Evolutionary conservation across 805 yeast species (phyloP).

Genomic region (Suhomyces vadensis): DNA sequence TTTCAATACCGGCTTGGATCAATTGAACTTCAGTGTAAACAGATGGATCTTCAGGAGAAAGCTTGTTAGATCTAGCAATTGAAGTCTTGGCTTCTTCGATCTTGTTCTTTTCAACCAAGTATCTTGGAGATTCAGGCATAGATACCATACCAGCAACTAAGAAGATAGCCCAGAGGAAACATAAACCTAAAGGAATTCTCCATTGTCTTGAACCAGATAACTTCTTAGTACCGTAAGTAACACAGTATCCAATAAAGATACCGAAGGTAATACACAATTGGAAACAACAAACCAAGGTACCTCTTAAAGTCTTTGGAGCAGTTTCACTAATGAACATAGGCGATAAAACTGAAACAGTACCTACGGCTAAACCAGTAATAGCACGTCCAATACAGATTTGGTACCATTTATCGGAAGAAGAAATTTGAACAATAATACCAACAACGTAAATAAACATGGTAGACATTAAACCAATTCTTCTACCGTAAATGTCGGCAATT

Average conservation of each 20-base stretch:
- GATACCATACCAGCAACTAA: conserved; percentile 25
- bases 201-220: conserved; percentile 26
- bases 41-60: conserved; percentile 23
- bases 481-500: conserved; percentile 26
- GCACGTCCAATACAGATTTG: conserved; percentile 28
- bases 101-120: conserved; percentile 23
- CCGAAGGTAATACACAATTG: conserved; percentile 30
- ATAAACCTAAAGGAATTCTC: conserved; percentile 31
- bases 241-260: conserved; percentile 29
- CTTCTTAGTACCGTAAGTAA: conserved; percentile 26
- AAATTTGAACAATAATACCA: conserved; percentile 29
- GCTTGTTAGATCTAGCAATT: conserved; percentile 27
- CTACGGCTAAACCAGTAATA: conserved; percentile 30
- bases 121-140: conserved; percentile 33
- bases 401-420: conserved; percentile 25
- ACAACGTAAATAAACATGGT: conserved; percentile 29
- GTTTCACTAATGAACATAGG: conserved; percentile 30
- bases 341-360: conserved; percentile 25
- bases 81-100: conserved; percentile 30
- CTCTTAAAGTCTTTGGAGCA: conserved; percentile 31
- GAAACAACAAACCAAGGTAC: conserved; percentile 31
- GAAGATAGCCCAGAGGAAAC: conserved; percentile 30
- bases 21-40: conserved; percentile 27
- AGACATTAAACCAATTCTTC: conserved; percentile 28
- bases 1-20: conserved; percentile 31